Conservation (phyloP, 129 eudicot species). For the Tanacetum coccineum region DNA sequence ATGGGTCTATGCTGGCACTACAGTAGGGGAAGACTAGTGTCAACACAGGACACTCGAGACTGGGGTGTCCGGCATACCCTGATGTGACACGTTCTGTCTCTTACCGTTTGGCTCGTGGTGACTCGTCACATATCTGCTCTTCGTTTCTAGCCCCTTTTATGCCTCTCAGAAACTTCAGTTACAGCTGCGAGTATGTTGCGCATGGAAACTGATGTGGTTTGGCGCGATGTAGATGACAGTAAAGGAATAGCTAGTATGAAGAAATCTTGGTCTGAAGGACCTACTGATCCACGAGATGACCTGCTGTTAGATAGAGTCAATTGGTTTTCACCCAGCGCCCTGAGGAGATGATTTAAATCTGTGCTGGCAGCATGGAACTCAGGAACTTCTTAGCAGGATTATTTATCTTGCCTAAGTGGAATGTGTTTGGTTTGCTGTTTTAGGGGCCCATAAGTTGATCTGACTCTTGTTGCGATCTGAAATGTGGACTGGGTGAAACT, state of each 20-base stretch:
- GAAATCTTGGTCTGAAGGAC: constrained; percentile 78
- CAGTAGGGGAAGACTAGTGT: no score
- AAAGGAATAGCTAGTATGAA: constrained; percentile 50
- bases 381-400: constrained; percentile 96
- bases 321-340: constrained; percentile 95
- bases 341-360: constrained; percentile 94
- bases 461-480: no score
- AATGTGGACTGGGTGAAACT: no score
- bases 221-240: constrained; percentile 63
- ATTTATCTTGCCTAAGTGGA: not conserved
- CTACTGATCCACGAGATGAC: constrained; percentile 67
- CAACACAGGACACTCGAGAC: no score
- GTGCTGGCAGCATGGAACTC: constrained; percentile 97
- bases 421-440: no score
- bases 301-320: constrained; percentile 55
- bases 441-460: no score
- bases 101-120: no score
- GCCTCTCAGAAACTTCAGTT: constrained; percentile 49
- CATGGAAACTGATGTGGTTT: constrained; percentile 47
- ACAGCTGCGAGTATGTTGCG: constrained; percentile 41
- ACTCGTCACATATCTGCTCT: no score
- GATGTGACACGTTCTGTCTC: no score
- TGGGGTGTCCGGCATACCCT: no score
- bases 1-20: no score
- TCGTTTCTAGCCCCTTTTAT: no score